phyloP scores from a whole-genome alignment of 257 asterid species.

The Nicotiana otophora region DNA sequence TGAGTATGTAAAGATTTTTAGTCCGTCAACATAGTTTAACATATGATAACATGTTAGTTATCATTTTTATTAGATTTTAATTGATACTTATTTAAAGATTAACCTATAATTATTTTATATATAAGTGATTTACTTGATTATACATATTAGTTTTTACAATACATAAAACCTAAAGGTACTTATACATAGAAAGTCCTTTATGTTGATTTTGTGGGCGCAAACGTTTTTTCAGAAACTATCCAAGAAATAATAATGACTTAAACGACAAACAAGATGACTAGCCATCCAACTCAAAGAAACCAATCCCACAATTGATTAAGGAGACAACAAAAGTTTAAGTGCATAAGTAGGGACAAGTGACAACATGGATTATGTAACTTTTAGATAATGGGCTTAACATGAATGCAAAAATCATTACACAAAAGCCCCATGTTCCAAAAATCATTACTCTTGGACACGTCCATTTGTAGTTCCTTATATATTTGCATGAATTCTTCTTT shows the following conservation, averaged over 20 bases:
- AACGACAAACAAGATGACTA: neutral
- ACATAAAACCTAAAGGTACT: no score
- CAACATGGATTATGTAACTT: neutral
- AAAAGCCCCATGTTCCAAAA: neutral
- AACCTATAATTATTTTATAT: no score
- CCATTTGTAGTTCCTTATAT: neutral
- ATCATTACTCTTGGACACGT: neutral
- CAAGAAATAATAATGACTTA: neutral
- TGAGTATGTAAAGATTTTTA: no score
- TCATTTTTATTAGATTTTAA: no score
- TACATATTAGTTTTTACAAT: no score
- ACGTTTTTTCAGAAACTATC: neutral
- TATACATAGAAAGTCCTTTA: neutral
- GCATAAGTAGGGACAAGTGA: neutral
- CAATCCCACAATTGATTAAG: neutral
- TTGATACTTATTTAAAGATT: no score
- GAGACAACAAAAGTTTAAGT: neutral
- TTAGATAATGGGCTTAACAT: neutral
- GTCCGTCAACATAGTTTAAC: no score
- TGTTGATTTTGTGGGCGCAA: neutral
- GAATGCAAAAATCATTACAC: neutral
- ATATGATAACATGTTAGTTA: no score
- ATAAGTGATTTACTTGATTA: no score
- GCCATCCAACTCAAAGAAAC: neutral
- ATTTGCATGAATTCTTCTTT: neutral